Evolutionary conservation across 2,329 filamentous ascomycete species (phyloP), one percentile per base, ranked within the genome.

Genomic region (Aspergillus neoniger): DNA sequence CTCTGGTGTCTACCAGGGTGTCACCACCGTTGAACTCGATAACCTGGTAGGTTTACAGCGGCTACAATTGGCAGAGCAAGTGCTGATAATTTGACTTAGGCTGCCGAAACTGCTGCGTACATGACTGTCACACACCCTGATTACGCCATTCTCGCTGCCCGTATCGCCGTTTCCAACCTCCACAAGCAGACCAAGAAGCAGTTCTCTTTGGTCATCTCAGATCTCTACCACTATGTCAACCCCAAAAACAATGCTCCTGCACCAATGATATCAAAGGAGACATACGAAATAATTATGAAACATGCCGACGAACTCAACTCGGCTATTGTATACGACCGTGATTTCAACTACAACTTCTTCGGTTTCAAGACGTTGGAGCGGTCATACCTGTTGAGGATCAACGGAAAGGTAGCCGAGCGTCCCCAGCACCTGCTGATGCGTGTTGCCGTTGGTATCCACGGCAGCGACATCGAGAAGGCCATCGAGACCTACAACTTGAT

Each of bases 161-260:
- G 95, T 81, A 98, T 99, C 75, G 95, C 95, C 70, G 95, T 99
- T 58, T 99, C 95, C 74, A 99, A 99, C 83, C 90, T 99, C 62
- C 95, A 99, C 88, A 99, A 99, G 83, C 95, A 99, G 85, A 99
- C 95, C 67, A 98, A 98, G 87, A 99, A 99, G 85, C 94, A 98
- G 77, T 99, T 96, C 83, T 98, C 95, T n/a, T 84, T 91, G 53
- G 95, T 99, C 62, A 86, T 99, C 70, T 89, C 87, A 71, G 95
- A 99, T 73, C 87, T 99, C 44, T 97, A 94, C 82, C 86, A 95
- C 82, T 99, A 97, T 79, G 83, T 96, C 79, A 99, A 99, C 82
- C 92, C 94, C 64, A 96, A 91, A 82, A 99, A 96, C 79, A 81
- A 83, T 65, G 89, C 84, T 69, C 76, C 84, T 7, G 94, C 93